Conservation (phyloP, 768 basidiomycete species). For the Trametes sanguinea region DNA sequence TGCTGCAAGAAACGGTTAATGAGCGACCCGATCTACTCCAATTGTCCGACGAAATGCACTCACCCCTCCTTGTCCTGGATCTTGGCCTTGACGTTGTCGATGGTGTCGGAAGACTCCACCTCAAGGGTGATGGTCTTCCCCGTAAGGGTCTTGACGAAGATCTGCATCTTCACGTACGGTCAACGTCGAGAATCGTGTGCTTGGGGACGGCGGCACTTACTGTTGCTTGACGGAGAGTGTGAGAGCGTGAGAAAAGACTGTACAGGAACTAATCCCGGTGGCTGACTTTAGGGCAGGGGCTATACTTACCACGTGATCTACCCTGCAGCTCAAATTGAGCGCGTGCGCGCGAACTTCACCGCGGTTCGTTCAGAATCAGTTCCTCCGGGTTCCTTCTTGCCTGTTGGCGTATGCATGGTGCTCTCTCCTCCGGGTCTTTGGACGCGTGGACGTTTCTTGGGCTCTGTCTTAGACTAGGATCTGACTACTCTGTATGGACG, state of each 20-base stretch:
- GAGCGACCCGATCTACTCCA: neutral
- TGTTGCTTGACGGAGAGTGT: constrained; percentile 24
- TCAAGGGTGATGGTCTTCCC: constrained; percentile 98
- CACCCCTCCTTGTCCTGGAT: constrained; percentile 80
- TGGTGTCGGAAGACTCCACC: constrained; percentile 96
- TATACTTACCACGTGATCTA: constrained; percentile 6
- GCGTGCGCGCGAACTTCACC: neutral
- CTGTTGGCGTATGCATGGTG: too few species aligned
- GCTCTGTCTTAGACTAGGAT: too few species aligned
- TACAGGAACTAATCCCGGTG: constrained; percentile 31
- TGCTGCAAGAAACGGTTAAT: constrained; percentile 44
- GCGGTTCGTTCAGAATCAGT: neutral
- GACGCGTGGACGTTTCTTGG: too few species aligned
- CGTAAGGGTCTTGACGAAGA: constrained; percentile 89
- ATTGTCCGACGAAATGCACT: constrained; percentile 12
- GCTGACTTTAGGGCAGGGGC: constrained; percentile 34
- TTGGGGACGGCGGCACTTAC: constrained; percentile 26
- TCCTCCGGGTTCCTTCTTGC: too few species aligned
- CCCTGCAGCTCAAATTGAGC: neutral
- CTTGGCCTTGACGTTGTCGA: constrained; percentile 91
- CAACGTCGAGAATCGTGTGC: constrained; percentile 23
- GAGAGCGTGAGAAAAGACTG: constrained; percentile 33
- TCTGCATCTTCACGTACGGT: constrained; percentile 43
- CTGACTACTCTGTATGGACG: too few species aligned
- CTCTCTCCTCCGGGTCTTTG: neutral